Evolutionary conservation across 2,329 filamentous ascomycete species (phyloP).

Genomic region (Clonostachys chloroleuca): DNA sequence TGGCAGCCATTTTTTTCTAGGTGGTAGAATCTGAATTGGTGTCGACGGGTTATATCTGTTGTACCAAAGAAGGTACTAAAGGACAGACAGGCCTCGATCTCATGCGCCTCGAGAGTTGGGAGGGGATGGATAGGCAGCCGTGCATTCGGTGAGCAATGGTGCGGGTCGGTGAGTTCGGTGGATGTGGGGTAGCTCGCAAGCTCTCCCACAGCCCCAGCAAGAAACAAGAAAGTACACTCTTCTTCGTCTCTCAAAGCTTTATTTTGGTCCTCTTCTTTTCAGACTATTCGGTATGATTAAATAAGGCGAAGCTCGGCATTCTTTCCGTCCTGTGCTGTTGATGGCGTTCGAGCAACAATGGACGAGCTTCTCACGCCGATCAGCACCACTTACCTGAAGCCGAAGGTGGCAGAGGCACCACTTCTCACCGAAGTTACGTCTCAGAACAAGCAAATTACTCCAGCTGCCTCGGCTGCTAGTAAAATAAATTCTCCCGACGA

Average conservation of each 20-base stretch:
- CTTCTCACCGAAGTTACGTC: conserved; percentile 25
- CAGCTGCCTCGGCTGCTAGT: not conserved
- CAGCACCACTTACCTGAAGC: conserved; percentile 43
- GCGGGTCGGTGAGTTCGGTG: conserved; percentile 19
- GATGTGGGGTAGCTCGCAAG: no score
- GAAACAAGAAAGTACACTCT: no score
- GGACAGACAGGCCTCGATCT: conserved; percentile 3
- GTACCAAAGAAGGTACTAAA: not conserved
- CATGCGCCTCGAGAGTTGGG: conserved; percentile 10
- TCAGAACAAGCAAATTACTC: conserved; percentile 8
- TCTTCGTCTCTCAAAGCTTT: no score
- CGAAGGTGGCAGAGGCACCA: conserved; percentile 25
- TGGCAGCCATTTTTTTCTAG: conserved; percentile 14
- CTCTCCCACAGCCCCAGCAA: no score
- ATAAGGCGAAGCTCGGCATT: not conserved
- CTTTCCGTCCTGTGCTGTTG: not conserved
- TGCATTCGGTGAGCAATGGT: conserved; percentile 21
- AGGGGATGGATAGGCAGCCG: no score
- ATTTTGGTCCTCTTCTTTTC: no score
- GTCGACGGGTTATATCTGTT: not conserved
- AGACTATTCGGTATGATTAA: no score
- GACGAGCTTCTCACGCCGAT: conserved; percentile 51
- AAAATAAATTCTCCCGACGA: conserved; percentile 33
- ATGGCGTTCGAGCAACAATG: conserved; percentile 29
- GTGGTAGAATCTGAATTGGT: not conserved